These are phyloP conservation scores for Nyctanthes arbortristis DNA, from an alignment of 257 asterid genomes.

Conservation along the genomic window DNA sequence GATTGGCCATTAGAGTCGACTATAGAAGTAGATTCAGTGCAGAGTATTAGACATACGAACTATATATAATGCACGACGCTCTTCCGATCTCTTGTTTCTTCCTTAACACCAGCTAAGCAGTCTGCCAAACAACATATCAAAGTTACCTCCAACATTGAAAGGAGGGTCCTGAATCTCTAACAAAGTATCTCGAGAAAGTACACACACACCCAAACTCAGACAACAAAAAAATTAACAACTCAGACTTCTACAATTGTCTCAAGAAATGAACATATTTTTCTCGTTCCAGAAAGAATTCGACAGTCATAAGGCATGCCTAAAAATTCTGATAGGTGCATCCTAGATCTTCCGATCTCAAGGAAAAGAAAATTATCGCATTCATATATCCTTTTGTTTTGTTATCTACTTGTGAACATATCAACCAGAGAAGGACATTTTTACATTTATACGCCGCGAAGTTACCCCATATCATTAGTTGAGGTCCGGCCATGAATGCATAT, in stretches of 20 bases:
- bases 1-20: too few relatives aligned
- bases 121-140: too few relatives aligned
- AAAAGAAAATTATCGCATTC: conserved; percentile 3
- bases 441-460: background rate
- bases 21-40: too few relatives aligned
- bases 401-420: conserved; percentile 18
- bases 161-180: background rate
- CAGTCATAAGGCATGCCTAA: background rate
- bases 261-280: background rate
- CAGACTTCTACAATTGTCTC: background rate
- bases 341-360: too few relatives aligned
- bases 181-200: background rate
- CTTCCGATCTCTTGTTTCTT: too few relatives aligned
- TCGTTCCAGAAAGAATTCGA: background rate
- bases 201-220: background rate
- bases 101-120: too few relatives aligned
- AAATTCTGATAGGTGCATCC: conserved; percentile 3
- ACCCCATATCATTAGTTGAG: conserved; percentile 11
- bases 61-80: too few relatives aligned
- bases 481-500: too few relatives aligned
- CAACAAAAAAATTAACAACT: background rate
- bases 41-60: too few relatives aligned
- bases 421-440: background rate
- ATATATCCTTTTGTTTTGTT: too few relatives aligned
- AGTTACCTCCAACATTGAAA: too few relatives aligned